Base-by-base conservation (phyloP, 495 filamentous ascomycete genomes). In the Pseudoneurospora amorphoporcata region DNA sequence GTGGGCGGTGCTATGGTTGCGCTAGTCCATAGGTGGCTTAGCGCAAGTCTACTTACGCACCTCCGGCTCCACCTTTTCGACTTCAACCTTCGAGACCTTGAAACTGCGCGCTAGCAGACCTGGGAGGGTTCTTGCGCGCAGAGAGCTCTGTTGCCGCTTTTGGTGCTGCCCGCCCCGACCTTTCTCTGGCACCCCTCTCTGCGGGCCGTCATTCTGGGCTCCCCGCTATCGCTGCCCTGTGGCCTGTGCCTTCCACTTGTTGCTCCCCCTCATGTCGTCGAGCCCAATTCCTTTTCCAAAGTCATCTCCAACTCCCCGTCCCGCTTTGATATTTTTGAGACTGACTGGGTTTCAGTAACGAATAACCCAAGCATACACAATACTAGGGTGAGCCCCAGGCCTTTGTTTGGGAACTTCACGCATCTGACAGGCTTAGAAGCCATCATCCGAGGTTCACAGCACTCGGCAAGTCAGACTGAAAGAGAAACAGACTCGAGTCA, bases 11-110 rank as follows among this genome's bases (percentile, higher is more conserved):
- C 45, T 14, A 71, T 61, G 9, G 12, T 19, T 9, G 72, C 69
- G 45, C 72, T 73, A 73, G 35, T 23, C 23, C 53, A 0, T 2
- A 39, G 69, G 29, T 19, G 41, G 72, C 68, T 71, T 77, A 77
- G 76, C 72, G 68, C 71, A 35, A 16, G 3, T 61, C 12, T 69
- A 42, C 72, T 70, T 45, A 29, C 68, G 69, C 6, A 71, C 8
- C 47, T 72, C n/a, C n/a, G n/a, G n/a, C n/a, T n/a, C 53, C 40
- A 39, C 29, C 35, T 19, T 39, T 16, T 39, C 19, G 39, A 70
- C 45, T 72, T 65, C 53, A 35, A 35, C 37, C 12, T 40, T 39
- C 8, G 43, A 47, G 43, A 10, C 43, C 43, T 47, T 47, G 43
- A 10, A 65, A 37, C 23, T 65, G 53, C 53, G 32, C 53, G 53